Conservation (phyloP, 2,329 filamentous ascomycete genomes). For the Botrytis pseudocinerea region DNA sequence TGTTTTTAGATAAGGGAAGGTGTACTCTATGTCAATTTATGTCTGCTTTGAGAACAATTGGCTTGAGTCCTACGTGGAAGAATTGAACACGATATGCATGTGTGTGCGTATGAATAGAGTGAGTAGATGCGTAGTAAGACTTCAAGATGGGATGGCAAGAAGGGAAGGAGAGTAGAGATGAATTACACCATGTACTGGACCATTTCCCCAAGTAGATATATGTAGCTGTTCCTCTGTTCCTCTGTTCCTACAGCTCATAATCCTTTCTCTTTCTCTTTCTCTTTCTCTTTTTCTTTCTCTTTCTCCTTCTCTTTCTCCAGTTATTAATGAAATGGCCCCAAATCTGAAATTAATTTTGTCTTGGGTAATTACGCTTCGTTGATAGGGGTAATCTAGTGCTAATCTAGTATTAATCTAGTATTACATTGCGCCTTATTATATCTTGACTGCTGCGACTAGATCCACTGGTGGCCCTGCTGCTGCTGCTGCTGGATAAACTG, state of each 20-base stretch:
- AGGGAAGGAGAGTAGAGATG: no score
- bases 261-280: not conserved
- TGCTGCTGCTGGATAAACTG: not conserved
- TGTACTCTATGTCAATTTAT: not conserved
- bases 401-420: no score
- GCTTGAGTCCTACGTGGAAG: not conserved
- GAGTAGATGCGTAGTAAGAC: not conserved
- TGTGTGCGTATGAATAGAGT: not conserved
- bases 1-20: conserved; percentile 13
- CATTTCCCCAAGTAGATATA: not conserved
- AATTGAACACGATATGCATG: not conserved
- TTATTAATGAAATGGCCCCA: not conserved
- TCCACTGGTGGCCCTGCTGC: not conserved
- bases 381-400: not conserved
- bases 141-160: not conserved
- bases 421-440: not conserved
- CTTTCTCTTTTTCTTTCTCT: not conserved
- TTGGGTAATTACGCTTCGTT: conserved; percentile 3
- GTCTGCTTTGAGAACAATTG: not conserved
- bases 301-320: not conserved
- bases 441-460: not conserved
- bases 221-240: not conserved
- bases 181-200: not conserved
- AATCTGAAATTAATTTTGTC: conserved; percentile 3
- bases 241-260: not conserved